Evolutionary conservation across 345 rosid species (phyloP).

Genomic region (Rhodomyrtus tomentosa): DNA sequence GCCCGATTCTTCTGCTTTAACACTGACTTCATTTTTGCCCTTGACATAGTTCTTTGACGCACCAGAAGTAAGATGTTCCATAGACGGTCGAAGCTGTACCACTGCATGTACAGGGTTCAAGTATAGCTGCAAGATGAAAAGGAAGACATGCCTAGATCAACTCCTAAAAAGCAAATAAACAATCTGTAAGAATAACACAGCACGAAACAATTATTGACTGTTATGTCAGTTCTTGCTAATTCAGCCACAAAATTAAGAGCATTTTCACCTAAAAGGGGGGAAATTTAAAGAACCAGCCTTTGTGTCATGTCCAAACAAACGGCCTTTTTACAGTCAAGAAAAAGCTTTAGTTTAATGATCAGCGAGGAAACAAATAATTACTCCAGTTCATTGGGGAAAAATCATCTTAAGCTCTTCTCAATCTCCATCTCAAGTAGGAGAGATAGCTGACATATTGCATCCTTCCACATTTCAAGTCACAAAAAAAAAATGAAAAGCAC

Average conservation of each 20-base stretch:
- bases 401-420: neutral
- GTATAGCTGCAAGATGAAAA: constrained; percentile 54
- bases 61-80: constrained; percentile 25
- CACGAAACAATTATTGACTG: neutral
- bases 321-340: neutral
- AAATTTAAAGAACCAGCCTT: neutral
- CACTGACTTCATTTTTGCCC: constrained; percentile 15
- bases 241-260: neutral
- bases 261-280: neutral
- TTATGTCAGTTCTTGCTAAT: neutral
- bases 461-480: neutral
- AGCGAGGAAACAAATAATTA: neutral
- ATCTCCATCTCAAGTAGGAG: neutral
- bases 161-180: neutral
- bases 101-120: constrained; percentile 79
- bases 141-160: neutral
- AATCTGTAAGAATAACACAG: neutral
- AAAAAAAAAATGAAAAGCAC: neutral
- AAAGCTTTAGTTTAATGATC: neutral
- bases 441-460: neutral
- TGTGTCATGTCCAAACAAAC: neutral
- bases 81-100: constrained; percentile 79
- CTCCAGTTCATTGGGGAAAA: neutral
- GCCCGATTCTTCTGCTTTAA: constrained; percentile 22
- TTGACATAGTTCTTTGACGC: constrained; percentile 19